Evolutionary conservation across 176 grass and related monocot species (phyloP).

Genomic region (Puccinellia tenuiflora): DNA sequence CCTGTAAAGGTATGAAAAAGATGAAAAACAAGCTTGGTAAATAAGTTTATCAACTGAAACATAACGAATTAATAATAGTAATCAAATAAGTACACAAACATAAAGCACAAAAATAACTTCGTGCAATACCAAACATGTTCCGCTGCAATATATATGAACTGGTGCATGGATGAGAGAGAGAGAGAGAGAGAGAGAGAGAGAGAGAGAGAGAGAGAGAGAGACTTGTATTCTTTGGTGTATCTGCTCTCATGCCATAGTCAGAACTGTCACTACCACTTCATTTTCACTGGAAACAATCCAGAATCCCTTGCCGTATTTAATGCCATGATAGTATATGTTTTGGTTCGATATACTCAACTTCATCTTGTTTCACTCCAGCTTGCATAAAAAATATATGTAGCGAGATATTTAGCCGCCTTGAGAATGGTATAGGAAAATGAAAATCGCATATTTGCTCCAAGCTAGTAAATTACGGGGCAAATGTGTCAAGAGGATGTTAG

Average conservation of each 20-base stretch:
- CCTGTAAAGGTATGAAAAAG: constrained; percentile 47
- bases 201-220: too few species aligned
- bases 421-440: neutral
- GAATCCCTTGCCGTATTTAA: neutral
- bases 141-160: neutral
- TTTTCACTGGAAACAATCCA: neutral
- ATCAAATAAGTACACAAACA: constrained; percentile 8
- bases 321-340: neutral
- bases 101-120: constrained; percentile 6
- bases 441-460: neutral
- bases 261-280: neutral
- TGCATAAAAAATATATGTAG: neutral
- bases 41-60: constrained; percentile 11
- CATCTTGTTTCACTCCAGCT: neutral
- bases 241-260: neutral
- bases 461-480: neutral
- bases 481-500: neutral
- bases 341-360: neutral
- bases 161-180: neutral
- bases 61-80: neutral
- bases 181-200: too few species aligned
- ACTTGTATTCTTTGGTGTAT: neutral
- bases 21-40: constrained; percentile 23
- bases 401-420: neutral
- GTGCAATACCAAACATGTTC: neutral